Evolutionary conservation across 768 basidiomycete species (phyloP).

Genomic region (Gloeostereum incarnatum): DNA sequence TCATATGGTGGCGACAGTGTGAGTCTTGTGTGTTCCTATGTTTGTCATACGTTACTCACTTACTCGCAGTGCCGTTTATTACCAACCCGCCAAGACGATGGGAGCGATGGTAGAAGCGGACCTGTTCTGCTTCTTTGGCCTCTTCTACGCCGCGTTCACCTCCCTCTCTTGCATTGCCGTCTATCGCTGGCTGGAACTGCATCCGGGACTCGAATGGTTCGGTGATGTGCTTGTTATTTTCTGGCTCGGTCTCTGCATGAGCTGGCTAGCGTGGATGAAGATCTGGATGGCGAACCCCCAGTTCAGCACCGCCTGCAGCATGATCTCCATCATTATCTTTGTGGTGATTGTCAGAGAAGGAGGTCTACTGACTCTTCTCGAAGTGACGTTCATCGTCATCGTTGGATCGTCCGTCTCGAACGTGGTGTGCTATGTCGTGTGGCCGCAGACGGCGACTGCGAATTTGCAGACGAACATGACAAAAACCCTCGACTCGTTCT

Average conservation of each 20-base stretch:
- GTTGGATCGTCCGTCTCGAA: conserved; percentile 76
- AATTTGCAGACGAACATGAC: conserved; percentile 81
- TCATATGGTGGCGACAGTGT: conserved; percentile 94
- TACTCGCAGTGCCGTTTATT: conserved; percentile 63
- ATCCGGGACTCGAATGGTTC: conserved; percentile 62
- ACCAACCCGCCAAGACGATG: conserved; percentile 87
- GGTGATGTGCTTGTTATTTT: conserved; percentile 66
- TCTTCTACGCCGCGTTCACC: conserved; percentile 63
- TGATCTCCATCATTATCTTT: conserved; percentile 78
- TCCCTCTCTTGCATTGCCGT: conserved; percentile 69
- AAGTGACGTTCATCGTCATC: conserved; percentile 68
- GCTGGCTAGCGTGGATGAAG: conserved; percentile 82
- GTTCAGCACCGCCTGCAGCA: conserved; percentile 87
- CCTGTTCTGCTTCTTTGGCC: conserved; percentile 63
- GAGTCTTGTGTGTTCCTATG: conserved; percentile 19
- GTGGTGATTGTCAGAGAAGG: conserved; percentile 91
- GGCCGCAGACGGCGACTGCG: conserved; percentile 78
- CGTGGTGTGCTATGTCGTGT: conserved; percentile 72
- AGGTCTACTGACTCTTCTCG: conserved; percentile 61
- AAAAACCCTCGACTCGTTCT: conserved; percentile 80
- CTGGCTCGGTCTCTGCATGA: conserved; percentile 83
- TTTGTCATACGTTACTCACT: background rate
- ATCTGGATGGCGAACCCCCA: conserved; percentile 84
- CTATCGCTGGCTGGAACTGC: conserved; percentile 71
- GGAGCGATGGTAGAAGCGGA: conserved; percentile 93